Conservation (phyloP, 345 rosid species). For the Eucalyptus paniculata region DNA sequence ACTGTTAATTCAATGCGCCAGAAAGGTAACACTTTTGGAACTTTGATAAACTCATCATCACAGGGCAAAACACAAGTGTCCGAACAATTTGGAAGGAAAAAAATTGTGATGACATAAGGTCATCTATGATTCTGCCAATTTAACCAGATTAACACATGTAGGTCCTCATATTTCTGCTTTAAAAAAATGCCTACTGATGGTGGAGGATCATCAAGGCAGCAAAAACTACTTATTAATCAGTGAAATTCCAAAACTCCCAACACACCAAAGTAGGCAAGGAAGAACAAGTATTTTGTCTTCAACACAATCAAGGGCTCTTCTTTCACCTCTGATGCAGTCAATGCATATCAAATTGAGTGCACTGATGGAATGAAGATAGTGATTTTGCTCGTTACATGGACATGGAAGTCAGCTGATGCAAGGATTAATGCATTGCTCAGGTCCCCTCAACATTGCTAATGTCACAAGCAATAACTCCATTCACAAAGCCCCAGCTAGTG, state of each 20-base stretch:
- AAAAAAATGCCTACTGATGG: neutral
- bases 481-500: neutral
- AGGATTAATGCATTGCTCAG: neutral
- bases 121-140: neutral
- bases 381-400: neutral
- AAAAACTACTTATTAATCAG: neutral
- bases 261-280: neutral
- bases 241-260: neutral
- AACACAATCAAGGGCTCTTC: neutral
- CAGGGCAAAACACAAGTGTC: neutral
- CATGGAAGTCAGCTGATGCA: neutral
- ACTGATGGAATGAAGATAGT: neutral
- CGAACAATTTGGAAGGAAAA: neutral
- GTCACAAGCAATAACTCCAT: neutral
- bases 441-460: neutral
- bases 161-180: neutral
- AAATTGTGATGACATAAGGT: neutral
- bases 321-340: neutral
- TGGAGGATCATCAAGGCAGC: neutral
- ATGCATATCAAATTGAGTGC: neutral
- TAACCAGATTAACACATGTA: neutral
- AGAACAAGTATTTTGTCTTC: neutral
- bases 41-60: neutral
- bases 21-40: neutral
- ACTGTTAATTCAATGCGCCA: neutral